These are phyloP conservation scores for Lichtheimia hyalospora DNA, from an alignment of 371 early-diverging fungal genomes.

Conservation along the genomic window DNA sequence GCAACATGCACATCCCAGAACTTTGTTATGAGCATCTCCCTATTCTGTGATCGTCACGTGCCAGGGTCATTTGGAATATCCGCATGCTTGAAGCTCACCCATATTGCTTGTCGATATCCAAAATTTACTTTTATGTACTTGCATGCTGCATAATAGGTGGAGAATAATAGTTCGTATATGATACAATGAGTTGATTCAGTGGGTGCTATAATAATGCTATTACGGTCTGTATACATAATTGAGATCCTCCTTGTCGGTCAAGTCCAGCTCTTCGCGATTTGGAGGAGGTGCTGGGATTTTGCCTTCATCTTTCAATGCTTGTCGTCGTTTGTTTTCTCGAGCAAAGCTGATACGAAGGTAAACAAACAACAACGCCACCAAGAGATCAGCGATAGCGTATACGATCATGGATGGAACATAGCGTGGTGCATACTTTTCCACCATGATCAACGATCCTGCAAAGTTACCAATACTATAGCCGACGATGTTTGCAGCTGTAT, in stretches of 20 bases:
- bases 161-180: no score
- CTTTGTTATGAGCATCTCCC: no score
- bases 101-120: no score
- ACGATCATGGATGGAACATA: slow-evolving; percentile 18
- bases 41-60: no score
- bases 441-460: slow-evolving; percentile 30
- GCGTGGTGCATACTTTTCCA: slow-evolving; percentile 6
- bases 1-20: no score
- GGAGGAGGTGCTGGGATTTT: slow-evolving; percentile 5
- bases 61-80: no score
- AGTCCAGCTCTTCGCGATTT: slow-evolving; percentile 20
- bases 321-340: slow-evolving; percentile 8
- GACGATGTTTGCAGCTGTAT: slow-evolving; percentile 17
- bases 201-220: not conserved
- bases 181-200: not conserved
- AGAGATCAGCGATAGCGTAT: slow-evolving; percentile 24
- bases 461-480: slow-evolving; percentile 31
- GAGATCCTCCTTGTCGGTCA: slow-evolving; percentile 16
- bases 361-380: slow-evolving; percentile 5
- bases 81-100: no score
- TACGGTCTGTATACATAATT: slow-evolving; percentile 8
- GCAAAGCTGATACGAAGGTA: not conserved
- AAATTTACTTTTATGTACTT: no score
- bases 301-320: slow-evolving; percentile 6
- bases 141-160: no score